Conservation (phyloP, 441 rosid genomes). For the Syzygium syzygioides region DNA sequence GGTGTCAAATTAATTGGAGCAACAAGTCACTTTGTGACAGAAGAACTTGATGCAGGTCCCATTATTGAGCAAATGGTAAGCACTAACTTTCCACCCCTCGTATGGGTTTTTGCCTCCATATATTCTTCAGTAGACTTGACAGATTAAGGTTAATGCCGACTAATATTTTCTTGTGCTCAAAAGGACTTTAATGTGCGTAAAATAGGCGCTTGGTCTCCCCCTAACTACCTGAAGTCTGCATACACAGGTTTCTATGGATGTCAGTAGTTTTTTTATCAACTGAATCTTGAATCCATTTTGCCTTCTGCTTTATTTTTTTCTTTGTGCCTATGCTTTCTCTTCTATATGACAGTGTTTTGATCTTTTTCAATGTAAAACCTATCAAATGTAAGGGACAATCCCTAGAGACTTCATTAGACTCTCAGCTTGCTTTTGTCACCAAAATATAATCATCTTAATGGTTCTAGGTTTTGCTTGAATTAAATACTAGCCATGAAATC, state of each 20-base stretch:
- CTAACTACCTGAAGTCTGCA: neutral
- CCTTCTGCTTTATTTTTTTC: neutral
- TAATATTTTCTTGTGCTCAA: neutral
- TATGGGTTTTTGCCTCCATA: neutral
- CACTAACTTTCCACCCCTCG: neutral
- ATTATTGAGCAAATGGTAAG: constrained; percentile 94
- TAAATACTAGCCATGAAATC: neutral
- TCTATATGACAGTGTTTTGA: neutral
- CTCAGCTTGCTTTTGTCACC: neutral
- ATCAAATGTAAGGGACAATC: neutral
- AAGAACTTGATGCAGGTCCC: constrained; percentile 92
- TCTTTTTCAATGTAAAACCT: neutral
- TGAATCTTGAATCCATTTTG: neutral
- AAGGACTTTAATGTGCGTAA: neutral
- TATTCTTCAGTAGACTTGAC: neutral
- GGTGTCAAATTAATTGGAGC: constrained; percentile 97
- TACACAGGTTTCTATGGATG: neutral
- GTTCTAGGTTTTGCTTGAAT: neutral
- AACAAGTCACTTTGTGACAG: constrained; percentile 82
- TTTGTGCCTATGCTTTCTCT: neutral
- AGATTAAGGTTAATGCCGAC: neutral
- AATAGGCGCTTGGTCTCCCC: neutral
- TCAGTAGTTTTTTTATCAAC: neutral
- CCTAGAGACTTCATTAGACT: neutral
- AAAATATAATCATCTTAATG: neutral